These are phyloP conservation scores for Neonectria neomacrospora DNA, from an alignment of 2,329 filamentous ascomycete genomes.

Conservation along the genomic window DNA sequence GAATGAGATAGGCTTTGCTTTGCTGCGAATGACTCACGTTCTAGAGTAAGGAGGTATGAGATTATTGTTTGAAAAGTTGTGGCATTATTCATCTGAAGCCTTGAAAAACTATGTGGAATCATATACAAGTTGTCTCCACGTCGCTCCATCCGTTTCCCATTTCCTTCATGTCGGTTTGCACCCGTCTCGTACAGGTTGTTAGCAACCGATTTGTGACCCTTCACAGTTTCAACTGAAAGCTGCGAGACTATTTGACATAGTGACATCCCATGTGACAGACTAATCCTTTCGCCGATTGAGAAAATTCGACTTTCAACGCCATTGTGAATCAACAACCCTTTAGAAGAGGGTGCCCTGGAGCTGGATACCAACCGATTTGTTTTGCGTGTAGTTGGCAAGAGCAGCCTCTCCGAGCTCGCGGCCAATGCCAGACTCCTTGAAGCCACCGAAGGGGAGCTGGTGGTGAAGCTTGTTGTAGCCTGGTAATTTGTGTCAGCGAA, in stretches of 20 bases:
- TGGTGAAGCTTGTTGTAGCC: constrained; percentile 77
- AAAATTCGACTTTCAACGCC: constrained; percentile 4
- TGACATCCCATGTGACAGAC: background rate
- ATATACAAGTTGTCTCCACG: constrained; percentile 41
- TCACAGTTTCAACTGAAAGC: background rate
- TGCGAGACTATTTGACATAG: background rate
- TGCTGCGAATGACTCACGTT: background rate
- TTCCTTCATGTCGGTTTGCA: constrained; percentile 23
- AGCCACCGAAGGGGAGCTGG: constrained; percentile 76
- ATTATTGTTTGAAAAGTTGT: constrained; percentile 26
- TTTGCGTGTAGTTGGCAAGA: constrained; percentile 74
- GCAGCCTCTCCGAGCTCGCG: constrained; percentile 79
- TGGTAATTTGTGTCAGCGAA: constrained; percentile 42
- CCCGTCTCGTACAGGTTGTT: background rate
- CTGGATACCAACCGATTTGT: constrained; percentile 71
- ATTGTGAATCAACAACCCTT: background rate
- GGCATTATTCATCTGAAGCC: constrained; percentile 36
- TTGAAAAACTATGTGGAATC: constrained; percentile 36
- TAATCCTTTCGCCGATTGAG: constrained; percentile 17
- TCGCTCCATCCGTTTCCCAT: constrained; percentile 30
- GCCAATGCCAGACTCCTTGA: constrained; percentile 82
- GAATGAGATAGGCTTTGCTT: background rate
- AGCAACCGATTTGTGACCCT: background rate
- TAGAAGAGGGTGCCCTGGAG: constrained; percentile 22
- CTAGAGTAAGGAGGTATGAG: background rate